Evolutionary conservation across 768 basidiomycete genomes (phyloP).

Genomic region (Baorangia bicolor): DNA sequence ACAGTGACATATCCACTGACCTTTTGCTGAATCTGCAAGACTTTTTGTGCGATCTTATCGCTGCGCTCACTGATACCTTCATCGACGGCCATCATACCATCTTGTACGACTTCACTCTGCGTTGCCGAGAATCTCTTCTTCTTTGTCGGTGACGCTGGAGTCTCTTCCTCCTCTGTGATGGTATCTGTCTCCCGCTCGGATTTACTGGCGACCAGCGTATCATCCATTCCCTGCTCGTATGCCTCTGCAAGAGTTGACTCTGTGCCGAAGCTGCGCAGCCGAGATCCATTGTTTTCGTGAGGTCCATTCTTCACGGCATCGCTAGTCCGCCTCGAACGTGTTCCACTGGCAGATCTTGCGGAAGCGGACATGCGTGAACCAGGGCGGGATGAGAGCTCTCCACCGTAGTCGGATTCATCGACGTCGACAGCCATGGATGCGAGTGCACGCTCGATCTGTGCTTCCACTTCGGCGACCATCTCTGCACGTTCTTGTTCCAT

Average conservation of each 20-base stretch:
- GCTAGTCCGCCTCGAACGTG: conserved; percentile 59
- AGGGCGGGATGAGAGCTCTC: conserved; percentile 57
- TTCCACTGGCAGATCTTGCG: conserved; percentile 43
- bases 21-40: conserved; percentile 88
- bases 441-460: conserved; percentile 84
- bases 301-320: conserved; percentile 50
- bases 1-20: conserved; percentile 41
- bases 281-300: conserved; percentile 28
- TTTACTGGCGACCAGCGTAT: conserved; percentile 35
- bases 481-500: conserved; percentile 87
- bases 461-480: conserved; percentile 92
- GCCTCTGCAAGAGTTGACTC: conserved; percentile 79
- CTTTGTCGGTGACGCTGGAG: conserved; percentile 42
- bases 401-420: conserved; percentile 67
- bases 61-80: conserved; percentile 82
- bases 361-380: conserved; percentile 61
- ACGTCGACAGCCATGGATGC: conserved; percentile 82
- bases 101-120: conserved; percentile 60
- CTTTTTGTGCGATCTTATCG: conserved; percentile 86
- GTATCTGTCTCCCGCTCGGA: conserved; percentile 49
- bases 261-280: conserved; percentile 70
- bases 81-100: conserved; percentile 84
- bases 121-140: conserved; percentile 82
- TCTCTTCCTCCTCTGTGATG: conserved; percentile 58
- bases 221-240: conserved; percentile 47